Evolutionary conservation across 768 basidiomycete species (phyloP), one percentile per base, ranked within the genome.

Genomic region (Suillus brevipes): DNA sequence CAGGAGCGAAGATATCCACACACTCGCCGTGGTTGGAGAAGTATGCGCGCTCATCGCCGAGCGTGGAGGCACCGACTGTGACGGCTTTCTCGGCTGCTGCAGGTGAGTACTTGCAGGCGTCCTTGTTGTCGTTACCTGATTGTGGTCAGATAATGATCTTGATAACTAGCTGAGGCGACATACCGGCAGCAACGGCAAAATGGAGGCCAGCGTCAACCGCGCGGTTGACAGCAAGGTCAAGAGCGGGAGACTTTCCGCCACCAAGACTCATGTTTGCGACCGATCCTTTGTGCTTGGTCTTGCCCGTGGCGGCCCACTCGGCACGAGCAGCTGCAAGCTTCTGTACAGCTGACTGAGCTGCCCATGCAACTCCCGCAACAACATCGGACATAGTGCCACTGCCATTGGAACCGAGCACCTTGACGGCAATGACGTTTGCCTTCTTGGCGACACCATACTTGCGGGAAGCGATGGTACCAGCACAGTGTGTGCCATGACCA

Each of bases 241-340:
- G 84, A 40, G 92, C 85, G 25, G 80, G 84, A 6, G 92, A 94
- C 81, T 96, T 97, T 65, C 94, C 94, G 71, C 97, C 97, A 67
- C 97, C 97, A 61, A 99, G 89, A 75, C 90, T 92, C 97, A 99
- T 97, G 84, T 97, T 97, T 59, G 90, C 93, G 61, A 96, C 95
- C 20, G 94, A 95, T 28, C 97, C 97, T 82, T 95, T 96, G 85
- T 97, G 92, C 52, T 79, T 79, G 62, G 90, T 91, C 80, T 85
- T 89, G 62, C 93, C 91, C 23, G 92, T 94, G 37, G 84, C 82
- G 61, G 81, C 84, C 66, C 84, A 74, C 75, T 96, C 93, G 13
- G 84, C 83, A 9, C 78, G 80, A 20, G 94, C 91, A 18, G 82
- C 82, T n/a, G 71, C 73, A 0, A 84, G 85, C 74, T 89, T 92